A percentile compares a stretch with the other conserved stretches of the same genome.
Evolutionary conservation across 257 asterid genomes (phyloP).

Genomic region (Thymus quinquecostatus): DNA sequence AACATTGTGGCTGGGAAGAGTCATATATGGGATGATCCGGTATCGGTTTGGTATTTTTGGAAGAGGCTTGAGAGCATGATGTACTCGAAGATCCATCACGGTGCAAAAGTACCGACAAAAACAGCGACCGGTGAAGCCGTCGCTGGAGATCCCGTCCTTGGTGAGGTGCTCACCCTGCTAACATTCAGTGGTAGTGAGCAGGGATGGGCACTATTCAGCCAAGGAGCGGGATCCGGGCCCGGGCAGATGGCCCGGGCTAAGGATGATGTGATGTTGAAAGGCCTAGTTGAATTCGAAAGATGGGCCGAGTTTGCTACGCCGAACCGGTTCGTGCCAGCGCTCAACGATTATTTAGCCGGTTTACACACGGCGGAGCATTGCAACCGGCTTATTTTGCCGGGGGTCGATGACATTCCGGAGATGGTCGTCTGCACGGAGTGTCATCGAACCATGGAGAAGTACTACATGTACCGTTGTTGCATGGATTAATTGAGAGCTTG

Average conservation of each 20-base stretch:
- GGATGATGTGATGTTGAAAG: constrained; percentile 44
- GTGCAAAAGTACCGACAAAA: constrained; percentile 37
- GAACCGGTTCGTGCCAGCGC: constrained; percentile 60
- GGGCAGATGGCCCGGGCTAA: constrained; percentile 63
- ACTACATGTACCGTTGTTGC: constrained; percentile 82
- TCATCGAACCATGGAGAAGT: constrained; percentile 75
- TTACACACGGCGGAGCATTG: constrained; percentile 68
- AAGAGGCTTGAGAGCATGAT: constrained; percentile 81
- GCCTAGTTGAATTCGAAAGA: constrained; percentile 40
- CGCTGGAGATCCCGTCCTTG: constrained; percentile 51
- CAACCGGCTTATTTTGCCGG: constrained; percentile 70
- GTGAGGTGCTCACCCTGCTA: constrained; percentile 65
- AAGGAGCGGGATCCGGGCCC: constrained; percentile 44
- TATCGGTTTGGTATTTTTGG: constrained; percentile 74
- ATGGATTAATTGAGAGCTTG: constrained; percentile 43
- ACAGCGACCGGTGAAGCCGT: constrained; percentile 35
- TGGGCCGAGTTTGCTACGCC: constrained; percentile 57
- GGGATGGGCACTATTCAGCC: constrained; percentile 79
- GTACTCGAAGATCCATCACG: constrained; percentile 62
- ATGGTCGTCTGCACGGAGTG: constrained; percentile 81
- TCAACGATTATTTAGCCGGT: constrained; percentile 45
- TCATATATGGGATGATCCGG: constrained; percentile 52
- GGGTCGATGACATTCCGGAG: constrained; percentile 71
- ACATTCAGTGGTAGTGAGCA: constrained; percentile 55
- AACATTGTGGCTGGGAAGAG: constrained; percentile 41